Percentiles rank a stretch among this genome's conserved stretches.
Evolutionary conservation across 169 alveolate species (phyloP).

Genomic region (Plasmodium berghei): DNA sequence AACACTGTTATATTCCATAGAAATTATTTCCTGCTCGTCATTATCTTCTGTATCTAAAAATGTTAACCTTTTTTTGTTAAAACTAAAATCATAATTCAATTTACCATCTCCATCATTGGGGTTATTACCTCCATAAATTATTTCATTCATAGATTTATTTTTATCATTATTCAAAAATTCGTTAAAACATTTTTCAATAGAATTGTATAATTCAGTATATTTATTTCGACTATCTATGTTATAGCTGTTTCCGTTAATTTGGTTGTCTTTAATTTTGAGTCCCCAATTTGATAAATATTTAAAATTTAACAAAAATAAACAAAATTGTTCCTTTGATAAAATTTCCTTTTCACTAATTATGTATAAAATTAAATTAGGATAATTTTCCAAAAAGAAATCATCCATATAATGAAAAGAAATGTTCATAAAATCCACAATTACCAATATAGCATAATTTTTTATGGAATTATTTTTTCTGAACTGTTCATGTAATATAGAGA

Average conservation of each 20-base stretch:
- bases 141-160: neutral
- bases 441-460: slow-evolving; percentile 16
- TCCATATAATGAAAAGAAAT: slow-evolving; percentile 33
- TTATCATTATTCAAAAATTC: neutral
- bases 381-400: slow-evolving; percentile 13
- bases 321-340: slow-evolving; percentile 11
- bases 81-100: slow-evolving; percentile 29
- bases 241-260: too few relatives aligned
- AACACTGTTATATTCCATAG: slow-evolving; percentile 49
- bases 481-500: slow-evolving; percentile 24
- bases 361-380: slow-evolving; percentile 17
- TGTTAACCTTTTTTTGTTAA: slow-evolving; percentile 29
- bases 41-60: slow-evolving; percentile 66
- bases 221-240: too few relatives aligned
- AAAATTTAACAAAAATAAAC: slow-evolving; percentile 25
- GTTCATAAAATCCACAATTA: slow-evolving; percentile 29
- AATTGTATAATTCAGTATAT: too few relatives aligned
- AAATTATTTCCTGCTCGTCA: slow-evolving; percentile 43
- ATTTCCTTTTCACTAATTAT: slow-evolving; percentile 20
- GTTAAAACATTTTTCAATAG: too few relatives aligned
- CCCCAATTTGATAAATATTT: slow-evolving; percentile 10
- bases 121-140: neutral
- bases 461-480: neutral
- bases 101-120: neutral
- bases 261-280: too few relatives aligned